phyloP scores from a whole-genome alignment of 345 rosid species.

The Lepidium africanum region DNA sequence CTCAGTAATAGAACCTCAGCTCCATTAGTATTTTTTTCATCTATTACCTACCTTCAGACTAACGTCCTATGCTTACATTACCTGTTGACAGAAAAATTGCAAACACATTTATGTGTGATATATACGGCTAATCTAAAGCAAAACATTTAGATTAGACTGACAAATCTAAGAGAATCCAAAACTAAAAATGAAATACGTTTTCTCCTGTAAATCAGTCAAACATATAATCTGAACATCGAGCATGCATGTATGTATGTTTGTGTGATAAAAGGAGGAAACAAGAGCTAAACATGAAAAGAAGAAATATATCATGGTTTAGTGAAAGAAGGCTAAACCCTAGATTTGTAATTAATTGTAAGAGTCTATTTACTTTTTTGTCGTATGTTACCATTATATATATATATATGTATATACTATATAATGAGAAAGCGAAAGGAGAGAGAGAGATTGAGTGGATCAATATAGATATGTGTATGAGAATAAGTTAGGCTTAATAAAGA shows the following conservation, averaged over 20 bases:
- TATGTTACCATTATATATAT: background rate
- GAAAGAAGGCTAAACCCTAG: slow-evolving; percentile 25
- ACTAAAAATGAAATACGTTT: background rate
- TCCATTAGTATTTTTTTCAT: too few relatives aligned
- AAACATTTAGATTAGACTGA: background rate
- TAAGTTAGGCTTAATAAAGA: slow-evolving; percentile 5
- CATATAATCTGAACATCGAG: background rate
- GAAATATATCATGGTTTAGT: slow-evolving; percentile 14
- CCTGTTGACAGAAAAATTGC: background rate
- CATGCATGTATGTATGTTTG: background rate
- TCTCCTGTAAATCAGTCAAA: slow-evolving; percentile 7
- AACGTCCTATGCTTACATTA: background rate
- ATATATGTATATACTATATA: background rate
- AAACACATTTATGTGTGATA: background rate
- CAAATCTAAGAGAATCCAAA: background rate
- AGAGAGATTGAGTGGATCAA: slow-evolving; percentile 15
- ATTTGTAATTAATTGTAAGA: background rate
- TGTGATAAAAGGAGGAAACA: slow-evolving; percentile 17
- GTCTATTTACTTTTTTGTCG: too few relatives aligned
- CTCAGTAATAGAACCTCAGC: too few relatives aligned
- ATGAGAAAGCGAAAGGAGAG: slow-evolving; percentile 21
- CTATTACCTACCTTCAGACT: too few relatives aligned
- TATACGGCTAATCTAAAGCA: background rate
- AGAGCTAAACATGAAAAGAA: slow-evolving; percentile 23
- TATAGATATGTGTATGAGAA: slow-evolving; percentile 24